Evolutionary conservation across 1,284 basidiomycete genomes (phyloP).

Genomic region (Ceratobasidium sp.): DNA sequence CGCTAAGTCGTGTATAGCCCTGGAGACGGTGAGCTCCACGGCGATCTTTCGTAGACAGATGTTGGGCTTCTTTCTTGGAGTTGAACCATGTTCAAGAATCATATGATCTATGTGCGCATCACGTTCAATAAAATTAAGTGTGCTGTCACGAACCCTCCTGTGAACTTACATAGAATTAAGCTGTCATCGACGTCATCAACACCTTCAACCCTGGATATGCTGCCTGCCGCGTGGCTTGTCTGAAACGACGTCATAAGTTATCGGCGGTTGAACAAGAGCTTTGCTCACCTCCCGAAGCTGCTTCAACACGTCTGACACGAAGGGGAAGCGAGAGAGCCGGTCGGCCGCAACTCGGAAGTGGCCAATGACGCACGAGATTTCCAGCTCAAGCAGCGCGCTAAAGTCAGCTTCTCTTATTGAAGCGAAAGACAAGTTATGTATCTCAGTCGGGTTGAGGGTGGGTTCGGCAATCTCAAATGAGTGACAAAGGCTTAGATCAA

Average conservation of each 20-base stretch:
- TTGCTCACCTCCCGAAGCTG: conserved; percentile 17
- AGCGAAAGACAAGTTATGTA: neutral
- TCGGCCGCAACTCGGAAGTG: neutral
- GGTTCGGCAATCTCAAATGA: conserved; percentile 7
- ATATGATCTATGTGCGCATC: conserved; percentile 1
- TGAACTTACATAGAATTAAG: conserved; percentile 7
- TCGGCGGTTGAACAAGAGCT: neutral
- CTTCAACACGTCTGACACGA: neutral
- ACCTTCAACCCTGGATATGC: neutral
- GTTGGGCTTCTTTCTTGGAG: neutral
- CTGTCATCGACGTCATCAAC: conserved; percentile 2
- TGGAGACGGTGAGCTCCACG: neutral
- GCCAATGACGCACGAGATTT: conserved; percentile 1
- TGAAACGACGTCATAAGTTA: neutral
- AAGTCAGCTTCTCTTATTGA: neutral
- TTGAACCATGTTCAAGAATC: neutral
- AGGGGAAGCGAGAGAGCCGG: neutral
- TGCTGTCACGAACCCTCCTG: neutral
- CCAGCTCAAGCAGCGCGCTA: neutral
- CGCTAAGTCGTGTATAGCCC: conserved; percentile 12
- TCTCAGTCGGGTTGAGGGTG: neutral
- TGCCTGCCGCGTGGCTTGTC: neutral
- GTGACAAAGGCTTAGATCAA: neutral
- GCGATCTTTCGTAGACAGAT: neutral
- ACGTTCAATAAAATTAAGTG: neutral